Evolutionary conservation across 73 alveolate genomes (phyloP), one percentile per base, ranked within the genome.

Genomic region (Blepharisma japonicum): DNA sequence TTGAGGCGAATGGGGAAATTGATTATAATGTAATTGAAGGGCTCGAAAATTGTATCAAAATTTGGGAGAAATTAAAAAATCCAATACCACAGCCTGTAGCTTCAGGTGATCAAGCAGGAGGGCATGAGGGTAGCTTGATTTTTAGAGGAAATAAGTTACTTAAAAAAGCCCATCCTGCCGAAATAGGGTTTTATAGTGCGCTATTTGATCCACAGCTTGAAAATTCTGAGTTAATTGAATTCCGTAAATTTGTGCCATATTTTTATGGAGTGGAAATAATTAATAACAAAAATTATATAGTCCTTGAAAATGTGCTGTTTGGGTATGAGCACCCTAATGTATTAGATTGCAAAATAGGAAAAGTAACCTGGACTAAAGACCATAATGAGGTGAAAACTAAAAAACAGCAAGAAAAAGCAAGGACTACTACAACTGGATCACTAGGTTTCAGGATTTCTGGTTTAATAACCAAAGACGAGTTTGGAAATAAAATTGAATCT

Each of bases 381-480:
- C 80, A 39, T 45, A 70, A 70, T 45, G 56, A 70, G 5, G n/a
- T 11, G 5, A 70, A 70, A 70, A 70, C 68, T 20, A 25, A 3
- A 39, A 20, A 47, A n/a, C 66, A 70, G 27, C n/a, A 38, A 20
- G 45, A 47, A 45, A 70, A 70, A 45, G 56, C 66, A 9, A 54
- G n/a, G 14, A 70, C 18, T 7, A 70, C 80, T 3, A 70, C 80
- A 39, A 45, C 80, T 9, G 80, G 80, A 14, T 14, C 38, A 1
- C 66, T 70, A 70, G 80, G 80, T 5, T 70, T 45, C 66, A 72
- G 80, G 9, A 70, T 70, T 45, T 70, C 80, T n/a, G 80, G 80
- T 2, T 20, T 70, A 3, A 20, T 39, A 39, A 14, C 39, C 21
- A 39, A 47, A 70, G 80, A 70, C 5, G 68, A 45, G 5, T 45